Conservation (phyloP, 2,329 filamentous ascomycete genomes). For the Hymenoscyphus albidus region DNA sequence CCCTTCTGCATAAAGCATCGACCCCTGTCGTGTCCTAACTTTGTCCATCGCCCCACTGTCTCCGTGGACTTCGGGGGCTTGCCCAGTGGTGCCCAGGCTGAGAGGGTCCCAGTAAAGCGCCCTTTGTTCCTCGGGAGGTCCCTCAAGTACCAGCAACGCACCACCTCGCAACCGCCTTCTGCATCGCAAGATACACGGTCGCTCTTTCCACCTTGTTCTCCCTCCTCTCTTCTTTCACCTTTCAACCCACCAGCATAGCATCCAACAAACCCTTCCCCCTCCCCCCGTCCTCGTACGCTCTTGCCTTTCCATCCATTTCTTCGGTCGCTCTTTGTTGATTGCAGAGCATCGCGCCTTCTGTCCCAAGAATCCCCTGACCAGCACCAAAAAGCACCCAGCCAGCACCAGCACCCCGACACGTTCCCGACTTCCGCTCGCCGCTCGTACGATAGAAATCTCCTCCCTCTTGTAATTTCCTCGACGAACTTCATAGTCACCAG, state of each 20-base stretch:
- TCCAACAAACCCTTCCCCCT: no score
- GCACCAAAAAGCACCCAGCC: background rate
- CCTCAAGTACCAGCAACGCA: background rate
- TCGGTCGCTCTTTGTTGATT: constrained; percentile 30
- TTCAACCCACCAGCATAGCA: background rate
- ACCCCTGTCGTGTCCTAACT: background rate
- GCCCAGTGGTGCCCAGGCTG: background rate
- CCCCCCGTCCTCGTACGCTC: constrained; percentile 3
- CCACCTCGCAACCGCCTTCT: background rate
- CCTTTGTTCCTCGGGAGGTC: background rate
- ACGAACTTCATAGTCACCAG: constrained; percentile 21
- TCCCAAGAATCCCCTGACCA: background rate
- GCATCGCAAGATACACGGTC: constrained; percentile 3
- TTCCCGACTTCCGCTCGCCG: constrained; percentile 8
- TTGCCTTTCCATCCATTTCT: constrained; percentile 17
- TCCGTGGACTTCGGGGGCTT: background rate
- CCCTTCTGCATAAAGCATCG: background rate
- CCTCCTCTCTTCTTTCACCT: background rate
- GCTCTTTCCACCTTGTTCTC: background rate
- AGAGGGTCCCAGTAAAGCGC: background rate
- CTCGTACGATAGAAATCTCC: constrained; percentile 12
- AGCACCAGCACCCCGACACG: background rate
- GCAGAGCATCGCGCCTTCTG: constrained; percentile 28
- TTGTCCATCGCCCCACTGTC: background rate
- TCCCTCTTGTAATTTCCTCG: constrained; percentile 18